phyloP scores from a whole-genome alignment of 768 basidiomycete species.

The Peribolospora kevripleyi region DNA sequence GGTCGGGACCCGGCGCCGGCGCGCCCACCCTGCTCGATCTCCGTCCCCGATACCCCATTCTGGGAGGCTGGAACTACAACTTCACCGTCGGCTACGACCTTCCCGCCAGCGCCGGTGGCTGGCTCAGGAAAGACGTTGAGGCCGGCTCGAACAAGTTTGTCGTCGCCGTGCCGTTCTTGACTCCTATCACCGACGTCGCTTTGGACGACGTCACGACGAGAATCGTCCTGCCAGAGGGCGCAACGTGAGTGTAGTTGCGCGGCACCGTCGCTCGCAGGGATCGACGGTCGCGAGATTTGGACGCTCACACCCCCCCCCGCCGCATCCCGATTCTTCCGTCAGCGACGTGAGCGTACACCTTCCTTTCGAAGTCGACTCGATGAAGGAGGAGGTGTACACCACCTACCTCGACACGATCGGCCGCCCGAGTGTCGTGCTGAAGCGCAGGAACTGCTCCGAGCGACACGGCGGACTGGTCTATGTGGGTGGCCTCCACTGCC shows the following conservation, averaged over 20 bases:
- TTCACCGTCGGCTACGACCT: conserved; percentile 88
- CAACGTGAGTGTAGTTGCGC: conserved; percentile 37
- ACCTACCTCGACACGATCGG: conserved; percentile 85
- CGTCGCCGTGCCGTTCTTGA: conserved; percentile 66
- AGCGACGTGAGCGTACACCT: conserved; percentile 54
- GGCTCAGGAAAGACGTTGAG: conserved; percentile 34
- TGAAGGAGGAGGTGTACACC: conserved; percentile 36
- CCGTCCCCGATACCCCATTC: conserved; percentile 65
- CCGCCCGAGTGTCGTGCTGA: conserved; percentile 49
- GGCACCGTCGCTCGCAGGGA: neutral
- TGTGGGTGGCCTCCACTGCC: too few species aligned
- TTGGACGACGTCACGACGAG: conserved; percentile 54
- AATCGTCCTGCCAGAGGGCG: conserved; percentile 81
- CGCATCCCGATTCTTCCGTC: conserved; percentile 7
- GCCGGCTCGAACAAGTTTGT: conserved; percentile 38
- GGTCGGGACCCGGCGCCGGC: conserved; percentile 55
- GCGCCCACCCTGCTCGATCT: conserved; percentile 46
- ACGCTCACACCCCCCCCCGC: neutral
- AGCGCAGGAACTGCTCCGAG: conserved; percentile 49
- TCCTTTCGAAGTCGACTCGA: conserved; percentile 52
- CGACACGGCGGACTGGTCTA: conserved; percentile 34
- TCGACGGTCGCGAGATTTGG: too few species aligned
- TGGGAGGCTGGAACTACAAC: conserved; percentile 94
- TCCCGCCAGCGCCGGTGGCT: too few species aligned
- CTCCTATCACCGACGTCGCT: conserved; percentile 49